Conservation (phyloP, 345 rosid genomes). For the Eucalyptus shirleyi region DNA sequence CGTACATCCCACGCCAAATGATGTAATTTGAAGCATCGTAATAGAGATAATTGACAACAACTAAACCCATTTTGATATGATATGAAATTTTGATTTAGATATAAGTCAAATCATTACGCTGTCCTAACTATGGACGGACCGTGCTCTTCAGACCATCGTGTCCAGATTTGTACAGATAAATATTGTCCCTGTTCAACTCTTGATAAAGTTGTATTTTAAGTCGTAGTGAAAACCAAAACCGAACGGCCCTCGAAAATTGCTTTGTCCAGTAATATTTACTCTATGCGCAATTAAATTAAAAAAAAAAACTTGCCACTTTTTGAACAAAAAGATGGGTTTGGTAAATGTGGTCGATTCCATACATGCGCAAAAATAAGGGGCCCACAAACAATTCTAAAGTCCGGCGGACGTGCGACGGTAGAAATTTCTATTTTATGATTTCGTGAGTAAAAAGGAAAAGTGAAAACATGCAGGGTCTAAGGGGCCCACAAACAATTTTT, state of each 20-base stretch:
- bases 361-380: neutral
- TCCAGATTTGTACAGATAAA: neutral
- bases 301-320: neutral
- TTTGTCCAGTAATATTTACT: neutral
- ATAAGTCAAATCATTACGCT: neutral
- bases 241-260: neutral
- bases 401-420: neutral
- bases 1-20: neutral
- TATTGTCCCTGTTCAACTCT: neutral
- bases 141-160: neutral
- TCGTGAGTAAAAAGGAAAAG: neutral
- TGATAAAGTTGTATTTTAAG: neutral
- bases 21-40: too few relatives aligned
- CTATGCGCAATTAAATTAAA: neutral
- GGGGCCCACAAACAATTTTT: too few relatives aligned
- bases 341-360: neutral
- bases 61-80: fast-evolving
- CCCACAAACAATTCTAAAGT: neutral
- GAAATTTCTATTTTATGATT: neutral
- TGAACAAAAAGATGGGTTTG: too few relatives aligned
- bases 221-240: neutral
- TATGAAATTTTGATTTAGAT: neutral
- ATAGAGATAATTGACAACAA: too few relatives aligned
- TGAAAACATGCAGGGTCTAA: too few relatives aligned
- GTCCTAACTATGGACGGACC: neutral